phyloP scores from a whole-genome alignment of 2,329 filamentous ascomycete genomes.

The Keithomyces neogunnii region DNA sequence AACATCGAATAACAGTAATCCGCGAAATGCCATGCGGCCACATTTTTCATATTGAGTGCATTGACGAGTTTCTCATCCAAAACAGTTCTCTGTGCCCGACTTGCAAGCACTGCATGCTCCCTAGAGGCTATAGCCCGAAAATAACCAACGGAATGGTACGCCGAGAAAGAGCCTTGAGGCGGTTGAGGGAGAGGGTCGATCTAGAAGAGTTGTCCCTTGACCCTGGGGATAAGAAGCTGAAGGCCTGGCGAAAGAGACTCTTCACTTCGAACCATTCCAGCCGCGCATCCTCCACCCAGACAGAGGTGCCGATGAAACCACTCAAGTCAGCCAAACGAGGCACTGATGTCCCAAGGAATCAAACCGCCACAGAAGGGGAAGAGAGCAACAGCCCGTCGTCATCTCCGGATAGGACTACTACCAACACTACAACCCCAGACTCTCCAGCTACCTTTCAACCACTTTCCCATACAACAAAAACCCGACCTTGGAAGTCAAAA shows the following conservation, averaged over 20 bases:
- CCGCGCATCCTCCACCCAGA: conserved; percentile 8
- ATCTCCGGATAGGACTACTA: not conserved
- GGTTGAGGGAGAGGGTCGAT: conserved; percentile 45
- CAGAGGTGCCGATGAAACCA: conserved; percentile 19
- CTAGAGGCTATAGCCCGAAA: conserved; percentile 54
- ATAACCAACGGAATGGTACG: conserved; percentile 85
- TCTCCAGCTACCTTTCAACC: conserved; percentile 7
- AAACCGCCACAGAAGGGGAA: not conserved
- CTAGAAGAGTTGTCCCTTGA: conserved; percentile 28
- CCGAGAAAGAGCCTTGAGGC: conserved; percentile 62
- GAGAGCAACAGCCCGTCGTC: not conserved
- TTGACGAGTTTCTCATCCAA: conserved; percentile 71
- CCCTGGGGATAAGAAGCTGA: conserved; percentile 24
- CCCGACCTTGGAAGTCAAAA: conserved; percentile 18
- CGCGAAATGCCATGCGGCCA: conserved; percentile 84
- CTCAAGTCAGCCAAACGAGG: conserved; percentile 7
- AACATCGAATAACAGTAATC: conserved; percentile 60
- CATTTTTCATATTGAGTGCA: conserved; percentile 88
- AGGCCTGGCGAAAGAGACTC: conserved; percentile 26
- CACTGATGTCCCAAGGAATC: too few species aligned
- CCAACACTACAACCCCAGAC: conserved; percentile 9
- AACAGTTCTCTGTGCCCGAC: conserved; percentile 83
- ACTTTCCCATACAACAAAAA: conserved; percentile 12
- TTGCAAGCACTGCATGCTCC: conserved; percentile 79
- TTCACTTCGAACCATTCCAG: conserved; percentile 19